phyloP scores from a whole-genome alignment of 2,329 filamentous ascomycete species.

The Neonectria neomacrospora region DNA sequence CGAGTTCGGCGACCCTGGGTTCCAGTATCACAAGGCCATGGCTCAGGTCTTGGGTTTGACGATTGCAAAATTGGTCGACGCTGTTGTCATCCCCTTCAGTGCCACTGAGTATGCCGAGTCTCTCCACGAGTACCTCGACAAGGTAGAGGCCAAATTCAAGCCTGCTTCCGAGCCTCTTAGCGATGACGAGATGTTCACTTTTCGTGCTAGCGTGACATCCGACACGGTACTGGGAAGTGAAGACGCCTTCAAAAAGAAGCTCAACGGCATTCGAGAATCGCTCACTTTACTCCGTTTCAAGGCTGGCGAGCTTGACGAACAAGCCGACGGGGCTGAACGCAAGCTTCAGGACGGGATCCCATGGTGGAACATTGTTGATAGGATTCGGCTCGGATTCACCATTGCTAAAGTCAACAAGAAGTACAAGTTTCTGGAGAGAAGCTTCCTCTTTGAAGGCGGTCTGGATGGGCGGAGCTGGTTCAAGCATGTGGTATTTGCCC shows the following conservation, averaged over 20 bases:
- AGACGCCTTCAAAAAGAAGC: constrained; percentile 53
- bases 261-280: constrained; percentile 53
- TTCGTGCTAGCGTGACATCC: constrained; percentile 42
- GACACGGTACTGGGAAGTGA: constrained; percentile 49
- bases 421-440: constrained; percentile 85
- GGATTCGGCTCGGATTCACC: constrained; percentile 69
- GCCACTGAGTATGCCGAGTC: constrained; percentile 72
- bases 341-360: constrained; percentile 67
- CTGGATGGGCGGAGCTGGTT: constrained; percentile 87
- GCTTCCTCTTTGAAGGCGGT: constrained; percentile 80
- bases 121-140: constrained; percentile 62
- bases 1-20: constrained; percentile 76
- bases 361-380: constrained; percentile 82
- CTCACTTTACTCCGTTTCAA: constrained; percentile 52
- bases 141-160: constrained; percentile 62
- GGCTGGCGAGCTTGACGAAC: constrained; percentile 58
- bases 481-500: constrained; percentile 94
- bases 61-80: constrained; percentile 70
- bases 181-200: constrained; percentile 47
- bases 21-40: constrained; percentile 73
- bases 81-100: constrained; percentile 70
- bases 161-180: constrained; percentile 35
- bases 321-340: constrained; percentile 54
- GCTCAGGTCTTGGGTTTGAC: constrained; percentile 73
- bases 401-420: constrained; percentile 78